phyloP scores from a whole-genome alignment of 805 yeast genomes.

The Barnettozyma salicaria region DNA sequence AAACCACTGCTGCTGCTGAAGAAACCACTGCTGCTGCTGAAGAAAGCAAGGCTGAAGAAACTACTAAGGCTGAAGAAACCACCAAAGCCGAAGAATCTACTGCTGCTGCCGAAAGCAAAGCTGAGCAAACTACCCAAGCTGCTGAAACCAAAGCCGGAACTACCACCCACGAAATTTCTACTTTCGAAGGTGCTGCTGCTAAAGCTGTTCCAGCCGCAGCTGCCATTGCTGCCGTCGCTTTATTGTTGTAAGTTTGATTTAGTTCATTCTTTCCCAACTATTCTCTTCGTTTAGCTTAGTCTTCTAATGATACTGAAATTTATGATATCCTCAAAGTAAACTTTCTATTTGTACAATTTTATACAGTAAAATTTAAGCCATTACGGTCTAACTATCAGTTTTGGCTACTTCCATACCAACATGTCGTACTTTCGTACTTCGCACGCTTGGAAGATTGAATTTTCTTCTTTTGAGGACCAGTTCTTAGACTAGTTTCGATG shows the following conservation, averaged over 20 bases:
- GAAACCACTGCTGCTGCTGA: background rate
- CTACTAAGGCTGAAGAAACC: background rate
- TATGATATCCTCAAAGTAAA: too few relatives aligned
- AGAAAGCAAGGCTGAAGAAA: background rate
- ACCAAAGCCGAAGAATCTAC: background rate
- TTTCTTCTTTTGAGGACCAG: too few relatives aligned
- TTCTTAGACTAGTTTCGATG: too few relatives aligned
- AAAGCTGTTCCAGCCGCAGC: slow-evolving; percentile 17
- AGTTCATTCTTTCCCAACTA: too few relatives aligned
- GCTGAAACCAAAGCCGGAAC: background rate
- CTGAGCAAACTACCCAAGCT: slow-evolving; percentile 10
- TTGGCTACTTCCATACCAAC: too few relatives aligned
- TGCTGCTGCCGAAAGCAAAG: slow-evolving; percentile 1
- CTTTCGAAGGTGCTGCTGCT: slow-evolving; percentile 21
- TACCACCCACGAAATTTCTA: slow-evolving; percentile 9
- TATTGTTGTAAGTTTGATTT: slow-evolving; percentile 14
- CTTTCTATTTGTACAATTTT: too few relatives aligned
- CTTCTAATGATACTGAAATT: too few relatives aligned
- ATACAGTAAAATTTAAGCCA: too few relatives aligned
- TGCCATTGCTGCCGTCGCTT: slow-evolving; percentile 17
- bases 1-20: background rate
- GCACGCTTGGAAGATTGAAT: too few relatives aligned
- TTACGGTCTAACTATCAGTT: too few relatives aligned
- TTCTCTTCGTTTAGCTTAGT: too few relatives aligned
- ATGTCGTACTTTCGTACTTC: too few relatives aligned